These are phyloP conservation scores for Physaria fendleri DNA, from an alignment of 345 rosid species.

Conservation along the genomic window DNA sequence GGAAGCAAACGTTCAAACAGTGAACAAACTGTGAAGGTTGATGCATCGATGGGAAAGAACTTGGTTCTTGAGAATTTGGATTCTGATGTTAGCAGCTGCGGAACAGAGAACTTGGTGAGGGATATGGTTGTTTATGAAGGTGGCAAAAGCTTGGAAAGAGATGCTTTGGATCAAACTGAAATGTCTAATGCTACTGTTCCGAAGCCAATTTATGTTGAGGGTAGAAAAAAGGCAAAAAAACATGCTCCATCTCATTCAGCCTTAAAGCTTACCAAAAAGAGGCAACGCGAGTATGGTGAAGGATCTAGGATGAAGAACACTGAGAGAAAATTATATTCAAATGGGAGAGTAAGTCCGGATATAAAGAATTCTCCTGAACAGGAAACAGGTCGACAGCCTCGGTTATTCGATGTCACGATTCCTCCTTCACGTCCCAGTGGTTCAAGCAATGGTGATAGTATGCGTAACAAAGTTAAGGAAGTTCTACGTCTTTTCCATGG, in stretches of 20 bases:
- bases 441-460: constrained; percentile 19
- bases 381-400: constrained; percentile 27
- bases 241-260: constrained; percentile 12
- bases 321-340: constrained; percentile 25
- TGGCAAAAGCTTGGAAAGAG: not conserved
- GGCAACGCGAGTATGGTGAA: constrained; percentile 14
- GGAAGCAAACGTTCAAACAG: constrained; percentile 37
- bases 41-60: constrained; percentile 8
- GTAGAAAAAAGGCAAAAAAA: constrained; percentile 36
- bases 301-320: constrained; percentile 9
- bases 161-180: constrained; percentile 12
- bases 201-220: constrained; percentile 7
- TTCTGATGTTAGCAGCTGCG: not conserved
- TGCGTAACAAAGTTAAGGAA: constrained; percentile 68
- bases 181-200: not conserved
- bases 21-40: constrained; percentile 6
- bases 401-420: constrained; percentile 31
- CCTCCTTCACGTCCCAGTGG: constrained; percentile 41
- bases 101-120: not conserved
- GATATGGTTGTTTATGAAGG: not conserved
- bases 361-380: constrained; percentile 20
- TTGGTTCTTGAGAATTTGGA: constrained; percentile 19
- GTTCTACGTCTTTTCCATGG: constrained; percentile 65
- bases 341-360: constrained; percentile 15
- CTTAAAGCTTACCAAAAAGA: constrained; percentile 15